phyloP scores from a whole-genome alignment of 78 protist genomes.

The Guillardia theta region DNA sequence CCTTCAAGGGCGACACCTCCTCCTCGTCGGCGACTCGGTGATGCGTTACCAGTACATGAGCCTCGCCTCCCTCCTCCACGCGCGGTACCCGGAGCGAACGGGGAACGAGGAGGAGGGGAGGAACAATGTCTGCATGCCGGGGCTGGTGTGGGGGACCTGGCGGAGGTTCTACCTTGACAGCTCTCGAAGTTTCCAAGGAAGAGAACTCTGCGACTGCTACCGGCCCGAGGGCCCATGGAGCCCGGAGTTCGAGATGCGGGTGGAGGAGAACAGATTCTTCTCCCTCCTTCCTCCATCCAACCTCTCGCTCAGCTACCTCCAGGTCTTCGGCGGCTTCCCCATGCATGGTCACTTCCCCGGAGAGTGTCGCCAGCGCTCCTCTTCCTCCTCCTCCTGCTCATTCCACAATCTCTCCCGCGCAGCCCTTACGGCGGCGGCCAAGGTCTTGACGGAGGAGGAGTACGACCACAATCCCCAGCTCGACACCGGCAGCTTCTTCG shows the following conservation, averaged over 20 bases:
- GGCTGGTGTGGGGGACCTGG: background rate
- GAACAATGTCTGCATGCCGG: background rate
- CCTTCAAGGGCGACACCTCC: background rate
- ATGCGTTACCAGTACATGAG: background rate
- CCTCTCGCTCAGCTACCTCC: background rate
- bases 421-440: background rate
- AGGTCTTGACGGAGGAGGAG: background rate
- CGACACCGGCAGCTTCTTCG: background rate
- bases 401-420: background rate
- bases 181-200: background rate
- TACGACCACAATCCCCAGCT: background rate
- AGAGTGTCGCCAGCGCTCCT: background rate
- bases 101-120: background rate
- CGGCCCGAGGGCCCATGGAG: constrained; percentile 17
- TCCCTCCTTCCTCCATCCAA: background rate
- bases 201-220: background rate
- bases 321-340: background rate
- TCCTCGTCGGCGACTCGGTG: constrained; percentile 1
- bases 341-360: constrained; percentile 19
- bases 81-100: background rate
- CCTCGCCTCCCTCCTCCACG: background rate
- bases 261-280: background rate
- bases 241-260: background rate
- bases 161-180: background rate
- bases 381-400: background rate